Evolutionary conservation across 2,329 filamentous ascomycete species (phyloP), one percentile per base, ranked within the genome.

Genomic region (Cordyceps pruinosa): DNA sequence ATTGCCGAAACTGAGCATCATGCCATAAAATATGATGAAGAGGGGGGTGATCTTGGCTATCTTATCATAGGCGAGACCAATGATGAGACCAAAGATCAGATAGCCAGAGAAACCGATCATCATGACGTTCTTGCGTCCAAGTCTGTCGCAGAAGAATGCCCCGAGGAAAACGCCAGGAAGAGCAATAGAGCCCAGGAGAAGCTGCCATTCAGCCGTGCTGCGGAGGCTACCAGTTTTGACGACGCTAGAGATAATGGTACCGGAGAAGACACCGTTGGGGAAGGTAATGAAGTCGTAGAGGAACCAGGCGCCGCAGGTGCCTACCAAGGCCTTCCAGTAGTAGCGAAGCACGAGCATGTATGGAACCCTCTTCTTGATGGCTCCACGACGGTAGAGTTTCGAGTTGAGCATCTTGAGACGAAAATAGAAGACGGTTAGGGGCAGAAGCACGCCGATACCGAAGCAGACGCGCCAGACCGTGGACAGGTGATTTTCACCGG

Each of bases 271-370:
- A 12, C 74, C 73, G 59, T 77, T 77, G 5, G 75, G 75, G 58
- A 77, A 78, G 3, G 74, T 77, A 57, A 78, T 73, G 34, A 71
- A 75, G 61, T 75, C 73, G 65, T 78, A 78, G 13, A 82, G 72
- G 65, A 82, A 82, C 77, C 79, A 83, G 50, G 80, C 79, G 10
- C 77, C 73, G 56, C 74, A 79, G 10, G 79, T 81, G 10, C 81
- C 78, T 32, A 78, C 68, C 12, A 84, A 66, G 2, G 74, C 69
- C 62, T 74, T 77, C 79, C 80, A 83, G 67, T 83, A 83, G 64
- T 76, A 82, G 21, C 70, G 71, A 10, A 79, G 37, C 6, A 81
- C 72, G 0, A 83, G 70, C 1, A 65, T 61, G 60, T 83, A 80
- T 0, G 80, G 77, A 0, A 83, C 75, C 8, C 67, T 66, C 21